Evolutionary conservation across 2,329 filamentous ascomycete genomes (phyloP), one percentile per base, ranked within the genome.

Genomic region (Penicillium italicum): DNA sequence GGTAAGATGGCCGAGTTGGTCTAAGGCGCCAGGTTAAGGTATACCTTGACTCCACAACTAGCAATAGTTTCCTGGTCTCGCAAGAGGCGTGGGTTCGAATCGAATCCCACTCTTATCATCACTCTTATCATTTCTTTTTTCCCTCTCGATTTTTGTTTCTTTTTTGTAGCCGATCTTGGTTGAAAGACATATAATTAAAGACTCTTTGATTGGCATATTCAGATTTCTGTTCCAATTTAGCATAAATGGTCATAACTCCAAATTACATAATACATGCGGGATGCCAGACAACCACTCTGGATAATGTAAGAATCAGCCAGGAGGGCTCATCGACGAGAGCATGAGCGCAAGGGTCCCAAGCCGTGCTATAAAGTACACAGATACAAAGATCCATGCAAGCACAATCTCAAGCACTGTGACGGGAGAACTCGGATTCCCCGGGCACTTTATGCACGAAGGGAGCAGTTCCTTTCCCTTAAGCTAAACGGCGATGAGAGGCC

Each of bases 1-100:
- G 68, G 68, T 66, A 70, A 70, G 68, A 70, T 70, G 68, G 68
- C 68, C 68, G 68, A 70, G 68, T 66, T 69, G 68, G 68, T 70
- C 68, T 56, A 70, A 68, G 68, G 68, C 68, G 68, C 62, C 61
- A 66, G 67, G 67, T 69, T 69, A 66, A 69, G 67, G 67, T 66
- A 56, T 48, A 66, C 62, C 62, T 65, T 61, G 50, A 62, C 63
- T 59, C 41, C 3, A 53, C 3, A 44, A 55, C 53, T 55, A 50
- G 48, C 47, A 37, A 18, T 50, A 55, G 53, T 55, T 55, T 55
- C 53, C 53, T 55, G 53, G 48, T 55, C 53, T 55, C 53, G 53
- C 30, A 51, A 50, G 48, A 38, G 53, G 53, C 53, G 53, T 55
- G 53, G 53, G 53, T 55, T 55, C 53, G 34, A 55, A 55, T 55